phyloP scores from a whole-genome alignment of 306 rosid genomes.

The Oemleria cerasiformis region DNA sequence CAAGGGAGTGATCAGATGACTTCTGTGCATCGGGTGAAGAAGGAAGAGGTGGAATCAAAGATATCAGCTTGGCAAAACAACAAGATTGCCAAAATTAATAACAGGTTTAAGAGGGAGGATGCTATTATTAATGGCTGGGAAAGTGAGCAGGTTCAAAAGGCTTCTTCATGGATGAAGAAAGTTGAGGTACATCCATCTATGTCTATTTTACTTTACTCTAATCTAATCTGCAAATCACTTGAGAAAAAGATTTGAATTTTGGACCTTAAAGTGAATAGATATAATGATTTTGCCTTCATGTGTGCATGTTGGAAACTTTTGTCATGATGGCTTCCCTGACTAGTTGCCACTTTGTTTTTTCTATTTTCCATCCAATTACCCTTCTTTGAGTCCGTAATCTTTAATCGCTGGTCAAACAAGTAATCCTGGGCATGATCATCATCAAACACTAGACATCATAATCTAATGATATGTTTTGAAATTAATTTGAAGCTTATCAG shows the following conservation, averaged over 20 bases:
- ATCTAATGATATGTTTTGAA: too few relatives aligned
- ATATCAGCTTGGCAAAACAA: conserved; percentile 94
- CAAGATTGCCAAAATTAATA: conserved; percentile 77
- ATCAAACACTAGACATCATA: not conserved
- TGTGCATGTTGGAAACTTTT: not conserved
- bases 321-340: conserved; percentile 11
- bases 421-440: not conserved
- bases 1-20: conserved; percentile 34
- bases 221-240: too few relatives aligned
- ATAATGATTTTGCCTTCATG: not conserved
- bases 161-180: conserved; percentile 85
- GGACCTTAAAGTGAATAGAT: too few relatives aligned
- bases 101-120: conserved; percentile 88
- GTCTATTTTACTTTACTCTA: too few relatives aligned
- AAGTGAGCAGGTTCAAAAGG: conserved; percentile 75
- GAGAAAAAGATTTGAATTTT: too few relatives aligned
- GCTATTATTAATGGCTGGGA: conserved; percentile 84
- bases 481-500: too few relatives aligned
- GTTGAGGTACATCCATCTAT: conserved; percentile 53
- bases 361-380: not conserved
- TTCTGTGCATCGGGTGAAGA: conserved; percentile 79
- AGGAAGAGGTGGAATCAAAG: conserved; percentile 95
- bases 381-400: too few relatives aligned
- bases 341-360: conserved; percentile 7
- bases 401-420: not conserved